Evolutionary conservation across 2,329 filamentous ascomycete genomes (phyloP), one percentile per base, ranked within the genome.

Genomic region (Verticillium tricorpus): DNA sequence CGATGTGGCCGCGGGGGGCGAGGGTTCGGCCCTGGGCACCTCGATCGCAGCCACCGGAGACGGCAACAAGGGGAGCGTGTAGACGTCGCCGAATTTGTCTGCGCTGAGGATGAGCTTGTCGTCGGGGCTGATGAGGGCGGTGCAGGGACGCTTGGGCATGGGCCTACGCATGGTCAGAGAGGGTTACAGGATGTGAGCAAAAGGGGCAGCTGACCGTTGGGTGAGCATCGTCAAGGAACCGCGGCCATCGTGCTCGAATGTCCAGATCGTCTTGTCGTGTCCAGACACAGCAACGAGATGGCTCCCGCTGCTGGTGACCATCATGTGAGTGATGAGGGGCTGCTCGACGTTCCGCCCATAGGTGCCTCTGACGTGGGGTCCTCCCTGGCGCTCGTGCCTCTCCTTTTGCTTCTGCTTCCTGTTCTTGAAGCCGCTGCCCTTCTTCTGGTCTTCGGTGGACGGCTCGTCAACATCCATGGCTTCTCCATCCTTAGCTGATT

Each of bases 81-180:
- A 98, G 64, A 97, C 94, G 73, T 99, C 95, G 67, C 95, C 95
- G 71, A 98, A 98, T 75, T 99, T 99, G 80, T 99, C 95, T 59
- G 88, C 94, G 64, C 86, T 88, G 62, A 98, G 77, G 65, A 99
- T 91, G 9, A 87, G 90, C 54, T 82, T 81, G 64, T 86, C 82
- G 71, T 93, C 89, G 45, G 85, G 79, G 8, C 89, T 87, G 59
- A 97, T 76, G 59, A 83, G 78, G 62, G 98, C 80, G 39, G 90
- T 87, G 71, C 89, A 94, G 14, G 93, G 92, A 39, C 93, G 88
- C 78, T 97, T 98, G 45, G 93, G 92, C 90, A 98, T 96, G 62
- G 77, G 78, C 74, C 92, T 94, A 63, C 59, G 8, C 37, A 45
- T 32, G 55, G 67, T 78, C 61, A 78, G 74, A 17, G 56, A 52